Evolutionary conservation across 139 green algal species (phyloP), one percentile per base, ranked within the genome.

Genomic region (Coelastrella sp.): DNA sequence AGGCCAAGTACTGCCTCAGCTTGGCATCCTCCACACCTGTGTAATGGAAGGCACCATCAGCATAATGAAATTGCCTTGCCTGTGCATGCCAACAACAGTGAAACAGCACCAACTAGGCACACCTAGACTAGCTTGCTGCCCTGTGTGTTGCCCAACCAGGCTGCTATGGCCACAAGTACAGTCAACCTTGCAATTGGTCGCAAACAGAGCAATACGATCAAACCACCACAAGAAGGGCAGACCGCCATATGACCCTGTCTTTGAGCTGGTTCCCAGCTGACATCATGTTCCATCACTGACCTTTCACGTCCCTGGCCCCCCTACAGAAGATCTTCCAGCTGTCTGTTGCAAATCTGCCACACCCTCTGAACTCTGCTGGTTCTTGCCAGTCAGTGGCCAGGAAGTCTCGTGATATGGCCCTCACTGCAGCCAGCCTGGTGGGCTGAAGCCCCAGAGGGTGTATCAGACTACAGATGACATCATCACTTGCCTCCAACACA

Each of bases 321-420:
- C 86, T 68, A 85, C 91, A 94, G 57, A 94, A 94, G 41, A 94
- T 92, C 69, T 48, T 72, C 87, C 86, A 94, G 43, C 59, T 87
- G 87, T 94, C 91, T 9, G 72, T 59, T 40, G 87, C 81, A 83
- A 94, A 94, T 62, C 87, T 90, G 32, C 91, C 91, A 60, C 89
- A 92, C 50, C 87, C 85, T 11, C 40, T 53, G 57, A 95, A 92
- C 53, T 94, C 83, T 19, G 45, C 43, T 25, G 89, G 88, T 5
- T 87, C 45, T 38, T 88, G 15, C 86, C 89, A 92, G 38, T 87
- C 78, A 19, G 38, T 86, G 43, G 30, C 69, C 72, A 94, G 72
- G 74, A 94, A 94, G 23, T 75, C 23, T 57, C 30, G 21, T 17
- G 68, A 59, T 23, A 77, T 40, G 37, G 40, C 34, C 25, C 30